Base-by-base conservation (phyloP, 306 rosid species). In the Quercus ilex region DNA sequence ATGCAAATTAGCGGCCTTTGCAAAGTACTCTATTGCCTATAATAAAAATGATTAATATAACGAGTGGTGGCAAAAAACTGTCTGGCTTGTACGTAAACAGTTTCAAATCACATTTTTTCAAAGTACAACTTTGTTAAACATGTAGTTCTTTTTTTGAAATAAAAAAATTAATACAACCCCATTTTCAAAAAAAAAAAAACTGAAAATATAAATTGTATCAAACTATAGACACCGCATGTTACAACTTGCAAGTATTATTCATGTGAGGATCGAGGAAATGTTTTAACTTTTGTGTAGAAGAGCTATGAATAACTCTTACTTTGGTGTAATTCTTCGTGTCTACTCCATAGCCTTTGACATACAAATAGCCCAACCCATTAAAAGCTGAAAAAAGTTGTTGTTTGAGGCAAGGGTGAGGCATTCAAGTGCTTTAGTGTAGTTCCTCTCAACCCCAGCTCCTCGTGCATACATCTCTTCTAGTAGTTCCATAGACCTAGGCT, bases 21-120 rank as follows among this genome's bases (percentile, higher is more conserved):
- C 98, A 90, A 93, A 96, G 81, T 91, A 96, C 83, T 96, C 97
- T 78, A 85, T 93, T 28, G 99, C 99, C 99, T 95, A 79, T 35
- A 57, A 79, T 3, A 6, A 38, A 63, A 57, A 4, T 38, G 76
- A 56, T 9, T 35, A 38, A 38, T 70, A 12, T 49, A 3, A 49
- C 13, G 15, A 49, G 3, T 49, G 53, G 15, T 49, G 46, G 46
- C 11, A 38, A 38, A 38, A 49, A 49, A 49, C 15, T 35, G 41
- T 12, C 53, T 12, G 3, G 2, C 2, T 38, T 38, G 46, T 33
- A 5, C 7, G 38, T 38, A 38, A 38, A 38, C 11, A 38, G 11
- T 7, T 38, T 38, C 46, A 1, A 38, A 38, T 38, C 3, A 38
- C 46, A 38, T 38, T 38, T 38, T 38, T 38, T 38, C 46, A 2